Evolutionary conservation across 208 protist genomes (phyloP).

Genomic region (Crithidia brevicula): DNA sequence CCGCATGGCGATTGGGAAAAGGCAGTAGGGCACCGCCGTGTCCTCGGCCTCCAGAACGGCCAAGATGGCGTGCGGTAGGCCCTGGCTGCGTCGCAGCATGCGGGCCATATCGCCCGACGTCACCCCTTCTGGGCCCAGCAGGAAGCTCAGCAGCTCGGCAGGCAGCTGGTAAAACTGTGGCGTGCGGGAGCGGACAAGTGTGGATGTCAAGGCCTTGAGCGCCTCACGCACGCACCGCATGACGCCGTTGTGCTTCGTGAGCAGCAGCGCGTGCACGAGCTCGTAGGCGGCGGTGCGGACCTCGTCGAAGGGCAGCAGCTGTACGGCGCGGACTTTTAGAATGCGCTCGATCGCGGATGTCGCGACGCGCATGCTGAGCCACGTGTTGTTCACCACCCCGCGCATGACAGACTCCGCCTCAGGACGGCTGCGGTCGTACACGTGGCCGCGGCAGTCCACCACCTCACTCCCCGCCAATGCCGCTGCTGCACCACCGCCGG

Average conservation of each 20-base stretch:
- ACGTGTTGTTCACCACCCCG: slow-evolving; percentile 90
- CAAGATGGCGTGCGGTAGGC: slow-evolving; percentile 83
- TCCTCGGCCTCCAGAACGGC: slow-evolving; percentile 88
- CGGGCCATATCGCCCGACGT: slow-evolving; percentile 68
- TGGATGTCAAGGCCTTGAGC: slow-evolving; percentile 52
- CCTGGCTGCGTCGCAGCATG: slow-evolving; percentile 91
- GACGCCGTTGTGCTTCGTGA: slow-evolving; percentile 92
- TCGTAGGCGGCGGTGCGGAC: slow-evolving; percentile 56
- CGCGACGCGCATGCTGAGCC: slow-evolving; percentile 80
- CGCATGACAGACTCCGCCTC: slow-evolving; percentile 70
- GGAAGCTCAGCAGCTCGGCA: slow-evolving; percentile 59
- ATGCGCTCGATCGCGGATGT: slow-evolving; percentile 51
- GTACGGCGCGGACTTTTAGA: slow-evolving; percentile 38
- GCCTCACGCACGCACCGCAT: slow-evolving; percentile 81
- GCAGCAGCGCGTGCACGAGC: slow-evolving; percentile 74
- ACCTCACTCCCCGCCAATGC: slow-evolving; percentile 26
- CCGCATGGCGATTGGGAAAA: slow-evolving; percentile 79
- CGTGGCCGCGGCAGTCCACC: slow-evolving; percentile 90
- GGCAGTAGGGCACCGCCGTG: slow-evolving; percentile 52
- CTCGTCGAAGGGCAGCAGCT: slow-evolving; percentile 40
- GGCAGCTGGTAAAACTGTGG: slow-evolving; percentile 61
- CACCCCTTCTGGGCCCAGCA: slow-evolving; percentile 82
- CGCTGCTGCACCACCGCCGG: slow-evolving; percentile 10
- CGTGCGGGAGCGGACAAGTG: slow-evolving; percentile 69
- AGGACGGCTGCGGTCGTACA: slow-evolving; percentile 58